Evolutionary conservation across 2,329 filamentous ascomycete species (phyloP).

Genomic region (Penicillium rolfsii): DNA sequence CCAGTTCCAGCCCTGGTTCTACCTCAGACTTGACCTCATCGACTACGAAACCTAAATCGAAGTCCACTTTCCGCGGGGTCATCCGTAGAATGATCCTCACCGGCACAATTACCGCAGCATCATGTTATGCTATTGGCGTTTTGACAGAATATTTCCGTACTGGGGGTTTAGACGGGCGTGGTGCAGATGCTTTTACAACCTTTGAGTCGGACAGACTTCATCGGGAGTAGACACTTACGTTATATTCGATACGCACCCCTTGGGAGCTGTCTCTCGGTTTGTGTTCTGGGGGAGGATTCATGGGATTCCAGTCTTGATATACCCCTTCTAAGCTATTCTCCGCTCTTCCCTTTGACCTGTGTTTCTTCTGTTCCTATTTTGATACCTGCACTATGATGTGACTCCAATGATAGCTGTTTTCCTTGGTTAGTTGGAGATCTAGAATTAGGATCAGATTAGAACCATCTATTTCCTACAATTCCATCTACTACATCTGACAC

Average conservation of each 20-base stretch:
- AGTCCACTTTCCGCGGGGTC: constrained; percentile 24
- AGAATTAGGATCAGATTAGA: background rate
- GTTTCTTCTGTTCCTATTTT: too few species aligned
- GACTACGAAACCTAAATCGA: background rate
- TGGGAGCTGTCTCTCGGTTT: background rate
- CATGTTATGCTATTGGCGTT: constrained; percentile 48
- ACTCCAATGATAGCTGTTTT: background rate
- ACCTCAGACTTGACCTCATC: background rate
- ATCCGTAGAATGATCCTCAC: constrained; percentile 41
- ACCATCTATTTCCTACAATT: background rate
- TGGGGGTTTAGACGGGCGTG: constrained; percentile 43
- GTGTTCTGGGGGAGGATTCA: constrained; percentile 3
- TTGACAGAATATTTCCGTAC: constrained; percentile 48
- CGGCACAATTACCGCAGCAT: constrained; percentile 40
- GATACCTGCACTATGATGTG: background rate
- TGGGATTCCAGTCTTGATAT: constrained; percentile 9
- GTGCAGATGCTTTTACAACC: constrained; percentile 44
- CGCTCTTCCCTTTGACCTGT: background rate
- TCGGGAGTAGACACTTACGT: constrained; percentile 14
- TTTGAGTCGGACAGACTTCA: constrained; percentile 43
- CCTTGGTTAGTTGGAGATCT: background rate
- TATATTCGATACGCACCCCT: background rate
- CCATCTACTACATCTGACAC: background rate
- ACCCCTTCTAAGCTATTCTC: constrained; percentile 9
- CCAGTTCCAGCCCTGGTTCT: constrained; percentile 2